Evolutionary conservation across 257 asterid species (phyloP), one percentile per base, ranked within the genome.

Genomic region (Handroanthus guayacan): DNA sequence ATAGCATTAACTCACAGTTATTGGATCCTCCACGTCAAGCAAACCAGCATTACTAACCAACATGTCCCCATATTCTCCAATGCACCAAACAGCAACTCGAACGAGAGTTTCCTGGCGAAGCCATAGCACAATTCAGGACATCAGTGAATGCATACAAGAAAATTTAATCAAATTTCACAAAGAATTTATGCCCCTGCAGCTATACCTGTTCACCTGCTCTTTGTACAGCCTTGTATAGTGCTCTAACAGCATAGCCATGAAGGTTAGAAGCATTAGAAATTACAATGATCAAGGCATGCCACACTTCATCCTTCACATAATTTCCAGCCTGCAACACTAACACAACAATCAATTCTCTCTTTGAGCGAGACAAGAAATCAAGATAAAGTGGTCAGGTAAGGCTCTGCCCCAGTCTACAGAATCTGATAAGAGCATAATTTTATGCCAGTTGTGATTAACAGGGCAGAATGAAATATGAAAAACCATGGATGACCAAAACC

Each of bases 41-140:
- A 92, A 79, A 78, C 90, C 98, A 61, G 84, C 76, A 74, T 88
- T 90, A 78, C 80, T 69, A 67, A 93, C 89, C 85, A 95, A 84
- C 92, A 95, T 77, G 68, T 95, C 99, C 50, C 98, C 99, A 81
- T 91, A 95, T 87, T 95, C 99, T 77, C 99, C 99, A 51, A 95
- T 86, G 87, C 98, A 95, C 99, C 99, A 95, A 75, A 95, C 95
- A 34, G 95, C 95, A 87, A 95, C 98, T 78, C 96, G 93, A 79
- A 89, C 91, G 72, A 95, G 99, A 76, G 88, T 86, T 90, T 93
- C 98, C 99, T 95, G 76, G 67, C 51, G 69, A 76, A 86, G 62
- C 75, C 55, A 85, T 67, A 71, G 71, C 45, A 62, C 57, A 66
- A 62, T 61, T 57, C 37, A 71, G 37, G 75, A 55, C 69, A 67